These are phyloP conservation scores for Ustilago xerochloae DNA, from an alignment of 1,284 basidiomycete genomes.

Conservation along the genomic window DNA sequence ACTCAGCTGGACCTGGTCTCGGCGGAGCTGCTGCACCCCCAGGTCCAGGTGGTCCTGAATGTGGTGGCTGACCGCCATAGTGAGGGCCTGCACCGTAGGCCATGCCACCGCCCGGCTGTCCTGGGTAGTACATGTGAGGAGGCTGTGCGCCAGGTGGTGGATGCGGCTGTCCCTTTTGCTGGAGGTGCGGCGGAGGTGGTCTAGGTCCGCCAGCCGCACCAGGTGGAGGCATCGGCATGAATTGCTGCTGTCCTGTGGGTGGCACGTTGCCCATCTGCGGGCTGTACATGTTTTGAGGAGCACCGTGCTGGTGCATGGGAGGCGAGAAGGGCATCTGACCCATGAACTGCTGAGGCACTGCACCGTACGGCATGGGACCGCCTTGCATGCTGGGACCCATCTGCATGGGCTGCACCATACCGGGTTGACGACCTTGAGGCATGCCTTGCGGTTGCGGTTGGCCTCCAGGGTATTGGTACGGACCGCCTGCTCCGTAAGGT, in stretches of 20 bases:
- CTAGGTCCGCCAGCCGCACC: constrained; percentile 36
- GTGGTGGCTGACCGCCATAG: constrained; percentile 18
- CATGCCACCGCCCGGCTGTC: constrained; percentile 20
- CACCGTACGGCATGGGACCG: constrained; percentile 46
- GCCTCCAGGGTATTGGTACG: constrained; percentile 46
- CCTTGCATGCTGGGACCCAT: constrained; percentile 41
- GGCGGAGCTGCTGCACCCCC: constrained; percentile 10
- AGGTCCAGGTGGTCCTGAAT: constrained; percentile 18
- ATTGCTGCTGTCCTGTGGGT: constrained; percentile 33
- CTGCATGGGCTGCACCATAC: constrained; percentile 39
- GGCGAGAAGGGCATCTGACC: constrained; percentile 57
- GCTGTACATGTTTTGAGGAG: constrained; percentile 55
- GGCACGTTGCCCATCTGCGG: constrained; percentile 58
- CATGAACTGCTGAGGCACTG: constrained; percentile 53
- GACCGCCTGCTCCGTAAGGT: constrained; percentile 41
- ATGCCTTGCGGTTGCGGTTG: constrained; percentile 31
- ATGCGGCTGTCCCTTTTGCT: constrained; percentile 27
- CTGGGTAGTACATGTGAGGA: constrained; percentile 37
- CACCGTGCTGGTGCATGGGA: constrained; percentile 54
- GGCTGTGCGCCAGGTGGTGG: constrained; percentile 26
- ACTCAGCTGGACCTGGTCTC: constrained; percentile 9
- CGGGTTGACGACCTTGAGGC: constrained; percentile 33
- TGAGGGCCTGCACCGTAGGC: constrained; percentile 24
- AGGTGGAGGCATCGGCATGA: constrained; percentile 48
- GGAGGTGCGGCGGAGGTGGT: constrained; percentile 43